A percentile compares a stretch with the other conserved stretches of the same genome.
phyloP scores from a whole-genome alignment of 768 basidiomycete genomes.

The Mycena kentingensis region DNA sequence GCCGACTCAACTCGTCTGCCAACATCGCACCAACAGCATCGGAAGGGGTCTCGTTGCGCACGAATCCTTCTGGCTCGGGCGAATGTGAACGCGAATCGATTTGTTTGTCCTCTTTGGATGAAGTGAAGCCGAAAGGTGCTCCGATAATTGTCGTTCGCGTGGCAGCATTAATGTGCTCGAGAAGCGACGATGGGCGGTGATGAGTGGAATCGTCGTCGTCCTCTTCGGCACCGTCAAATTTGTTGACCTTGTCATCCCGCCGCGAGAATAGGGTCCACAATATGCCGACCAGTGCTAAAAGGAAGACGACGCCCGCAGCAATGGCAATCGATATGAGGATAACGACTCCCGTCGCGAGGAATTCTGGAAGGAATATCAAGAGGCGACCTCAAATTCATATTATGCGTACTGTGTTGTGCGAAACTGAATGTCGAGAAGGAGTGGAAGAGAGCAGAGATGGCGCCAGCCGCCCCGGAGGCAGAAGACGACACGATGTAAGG shows the following conservation, averaged over 20 bases:
- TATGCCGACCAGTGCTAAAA: conserved; percentile 81
- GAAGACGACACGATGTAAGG: conserved; percentile 80
- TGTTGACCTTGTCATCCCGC: conserved; percentile 69
- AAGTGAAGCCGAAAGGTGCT: conserved; percentile 41
- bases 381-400: conserved; percentile 7
- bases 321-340: conserved; percentile 98
- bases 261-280: conserved; percentile 88
- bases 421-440: conserved; percentile 82
- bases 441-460: conserved; percentile 78
- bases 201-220: conserved; percentile 77
- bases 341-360: conserved; percentile 89
- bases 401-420: conserved; percentile 60
- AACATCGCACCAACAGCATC: conserved; percentile 67
- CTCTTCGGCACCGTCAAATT: conserved; percentile 63
- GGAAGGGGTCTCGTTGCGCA: conserved; percentile 80
- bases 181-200: conserved; percentile 83
- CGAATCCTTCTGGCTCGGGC: conserved; percentile 59
- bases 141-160: conserved; percentile 83
- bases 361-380: conserved; percentile 51
- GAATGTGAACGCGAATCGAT: conserved; percentile 36
- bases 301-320: conserved; percentile 89
- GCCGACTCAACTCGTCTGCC: conserved; percentile 69
- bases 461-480: conserved; percentile 65
- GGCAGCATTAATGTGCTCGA: conserved; percentile 90
- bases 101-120: conserved; percentile 60